phyloP scores from a whole-genome alignment of 495 filamentous ascomycete species.

The Elaphomyces granulatus region DNA sequence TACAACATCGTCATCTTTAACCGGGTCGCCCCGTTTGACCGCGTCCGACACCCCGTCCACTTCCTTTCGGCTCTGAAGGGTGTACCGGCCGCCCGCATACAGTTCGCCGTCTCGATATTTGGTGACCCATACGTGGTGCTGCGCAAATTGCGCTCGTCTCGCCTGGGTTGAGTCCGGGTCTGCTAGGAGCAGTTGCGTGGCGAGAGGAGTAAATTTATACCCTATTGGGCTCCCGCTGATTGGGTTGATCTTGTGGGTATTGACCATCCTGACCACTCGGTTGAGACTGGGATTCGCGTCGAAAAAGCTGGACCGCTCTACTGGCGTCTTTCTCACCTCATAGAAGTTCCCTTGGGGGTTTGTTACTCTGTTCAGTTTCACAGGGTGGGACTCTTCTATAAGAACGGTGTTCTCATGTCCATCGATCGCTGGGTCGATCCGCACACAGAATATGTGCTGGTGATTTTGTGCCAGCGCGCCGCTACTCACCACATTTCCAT shows the following conservation, averaged over 20 bases:
- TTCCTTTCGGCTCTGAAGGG: constrained; percentile 54
- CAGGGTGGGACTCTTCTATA: constrained; percentile 57
- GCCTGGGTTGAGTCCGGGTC: constrained; percentile 60
- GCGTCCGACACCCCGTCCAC: constrained; percentile 48
- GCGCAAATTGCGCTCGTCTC: constrained; percentile 71
- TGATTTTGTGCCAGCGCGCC: constrained; percentile 73
- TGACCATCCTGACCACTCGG: constrained; percentile 72
- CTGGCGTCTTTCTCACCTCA: constrained; percentile 42
- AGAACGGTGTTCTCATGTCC: constrained; percentile 57
- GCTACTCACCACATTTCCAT: constrained; percentile 76
- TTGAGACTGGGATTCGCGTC: constrained; percentile 54
- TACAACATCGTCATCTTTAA: constrained; percentile 36
- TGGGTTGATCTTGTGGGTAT: constrained; percentile 48
- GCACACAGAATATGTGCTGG: constrained; percentile 86
- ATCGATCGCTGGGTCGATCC: constrained; percentile 74
- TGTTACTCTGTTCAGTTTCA: constrained; percentile 51
- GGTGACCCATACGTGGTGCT: constrained; percentile 77
- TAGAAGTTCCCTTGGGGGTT: constrained; percentile 83
- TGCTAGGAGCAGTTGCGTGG: constrained; percentile 70
- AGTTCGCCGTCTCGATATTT: constrained; percentile 65
- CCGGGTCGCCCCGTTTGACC: constrained; percentile 35
- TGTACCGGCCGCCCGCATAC: constrained; percentile 75
- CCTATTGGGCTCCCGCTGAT: constrained; percentile 64
- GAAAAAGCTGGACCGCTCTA: constrained; percentile 49
- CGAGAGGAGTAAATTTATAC: constrained; percentile 64